Evolutionary conservation across 2,329 filamentous ascomycete genomes (phyloP).

Genomic region (Lasiodiplodia hormozganensis): DNA sequence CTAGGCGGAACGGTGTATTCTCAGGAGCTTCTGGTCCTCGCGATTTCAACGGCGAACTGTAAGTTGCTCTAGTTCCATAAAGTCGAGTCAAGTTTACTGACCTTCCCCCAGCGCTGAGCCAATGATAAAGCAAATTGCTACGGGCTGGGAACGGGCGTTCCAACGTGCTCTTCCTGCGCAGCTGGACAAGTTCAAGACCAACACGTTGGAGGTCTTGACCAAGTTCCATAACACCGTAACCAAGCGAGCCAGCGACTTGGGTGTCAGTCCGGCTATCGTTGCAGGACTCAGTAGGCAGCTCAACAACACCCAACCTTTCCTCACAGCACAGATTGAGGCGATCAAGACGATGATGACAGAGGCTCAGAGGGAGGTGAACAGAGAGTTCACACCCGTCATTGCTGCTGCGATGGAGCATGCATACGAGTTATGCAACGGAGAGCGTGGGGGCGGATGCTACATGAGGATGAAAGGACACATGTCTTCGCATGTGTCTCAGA

Average conservation of each 20-base stretch:
- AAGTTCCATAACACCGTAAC: conserved; percentile 54
- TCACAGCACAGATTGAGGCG: conserved; percentile 46
- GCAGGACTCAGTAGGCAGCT: conserved; percentile 52
- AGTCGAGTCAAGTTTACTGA: background rate
- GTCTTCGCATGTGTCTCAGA: conserved; percentile 50
- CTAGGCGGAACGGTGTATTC: conserved; percentile 58
- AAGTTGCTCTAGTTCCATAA: conserved; percentile 1
- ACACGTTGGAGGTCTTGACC: conserved; percentile 42
- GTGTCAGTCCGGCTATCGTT: conserved; percentile 49
- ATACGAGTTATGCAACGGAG: conserved; percentile 55
- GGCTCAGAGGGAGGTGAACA: conserved; percentile 60
- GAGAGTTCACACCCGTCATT: conserved; percentile 61
- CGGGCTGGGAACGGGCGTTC: conserved; percentile 54
- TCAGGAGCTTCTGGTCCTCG: conserved; percentile 46
- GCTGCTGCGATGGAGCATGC: conserved; percentile 52
- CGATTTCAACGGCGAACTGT: conserved; percentile 52
- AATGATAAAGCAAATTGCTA: conserved; percentile 49
- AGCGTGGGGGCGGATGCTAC: conserved; percentile 57
- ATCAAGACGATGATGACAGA: conserved; percentile 50
- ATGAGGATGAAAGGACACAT: conserved; percentile 62
- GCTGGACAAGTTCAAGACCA: conserved; percentile 45
- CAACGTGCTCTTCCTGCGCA: conserved; percentile 51
- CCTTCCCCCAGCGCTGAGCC: conserved; percentile 40
- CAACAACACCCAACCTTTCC: conserved; percentile 48
- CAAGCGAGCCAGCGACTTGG: conserved; percentile 46